phyloP scores from a whole-genome alignment of 2,329 filamentous ascomycete species.

The Xylaria multiplex region DNA sequence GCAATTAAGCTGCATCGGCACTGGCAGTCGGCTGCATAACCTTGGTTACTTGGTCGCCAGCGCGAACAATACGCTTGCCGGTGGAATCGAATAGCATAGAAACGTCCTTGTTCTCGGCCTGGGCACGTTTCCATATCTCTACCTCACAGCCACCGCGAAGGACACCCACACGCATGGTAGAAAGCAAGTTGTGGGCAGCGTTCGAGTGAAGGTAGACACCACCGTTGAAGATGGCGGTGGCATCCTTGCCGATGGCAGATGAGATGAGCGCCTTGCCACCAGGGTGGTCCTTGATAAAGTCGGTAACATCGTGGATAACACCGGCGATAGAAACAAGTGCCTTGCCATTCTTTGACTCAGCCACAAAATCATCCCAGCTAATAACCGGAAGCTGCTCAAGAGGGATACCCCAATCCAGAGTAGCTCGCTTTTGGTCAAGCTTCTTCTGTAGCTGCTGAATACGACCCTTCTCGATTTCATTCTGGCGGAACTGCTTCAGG shows the following conservation, averaged over 20 bases:
- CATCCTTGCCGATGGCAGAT: conserved; percentile 72
- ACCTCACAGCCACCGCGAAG: conserved; percentile 74
- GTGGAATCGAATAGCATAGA: conserved; percentile 73
- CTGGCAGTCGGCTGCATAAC: conserved; percentile 75
- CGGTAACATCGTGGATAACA: conserved; percentile 71
- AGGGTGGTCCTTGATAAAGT: conserved; percentile 75
- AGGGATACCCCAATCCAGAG: conserved; percentile 73
- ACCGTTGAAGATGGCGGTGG: conserved; percentile 75
- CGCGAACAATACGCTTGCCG: conserved; percentile 77
- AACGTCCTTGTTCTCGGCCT: conserved; percentile 74
- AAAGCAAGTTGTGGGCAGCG: conserved; percentile 73
- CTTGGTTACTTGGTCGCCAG: conserved; percentile 79
- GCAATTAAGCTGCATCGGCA: conserved; percentile 73
- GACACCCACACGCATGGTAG: conserved; percentile 73
- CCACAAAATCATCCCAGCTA: conserved; percentile 71
- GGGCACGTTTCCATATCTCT: conserved; percentile 75
- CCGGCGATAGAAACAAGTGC: conserved; percentile 70
- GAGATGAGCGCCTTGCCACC: conserved; percentile 74
- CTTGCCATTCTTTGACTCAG: conserved; percentile 70
- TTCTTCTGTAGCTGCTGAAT: conserved; percentile 76
- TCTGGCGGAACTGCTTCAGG: conserved; percentile 89
- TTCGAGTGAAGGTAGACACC: conserved; percentile 75
- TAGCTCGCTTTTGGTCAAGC: conserved; percentile 71
- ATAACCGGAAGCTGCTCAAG: conserved; percentile 60
- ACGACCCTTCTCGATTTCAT: conserved; percentile 82